Percentiles rank a stretch among this genome's conserved stretches.
Evolutionary conservation across 1,284 basidiomycete species (phyloP).

Genomic region (Trichosporon ovoides): DNA sequence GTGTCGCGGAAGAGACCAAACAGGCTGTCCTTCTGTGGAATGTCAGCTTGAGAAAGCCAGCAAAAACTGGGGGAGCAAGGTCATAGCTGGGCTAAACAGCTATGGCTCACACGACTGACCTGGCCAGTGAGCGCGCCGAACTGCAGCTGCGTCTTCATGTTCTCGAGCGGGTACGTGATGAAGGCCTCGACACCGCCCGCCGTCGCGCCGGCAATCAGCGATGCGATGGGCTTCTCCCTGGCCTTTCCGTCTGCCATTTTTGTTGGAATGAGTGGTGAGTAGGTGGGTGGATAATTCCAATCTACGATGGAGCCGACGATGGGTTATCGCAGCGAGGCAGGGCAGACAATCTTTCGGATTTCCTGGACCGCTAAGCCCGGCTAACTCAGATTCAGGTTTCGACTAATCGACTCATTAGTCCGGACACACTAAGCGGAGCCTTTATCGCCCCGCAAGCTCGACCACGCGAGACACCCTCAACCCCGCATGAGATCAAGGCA

Average conservation of each 20-base stretch:
- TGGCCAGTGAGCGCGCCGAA: constrained; percentile 45
- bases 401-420: too few relatives aligned
- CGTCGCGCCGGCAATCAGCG: constrained; percentile 81
- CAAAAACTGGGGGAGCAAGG: too few relatives aligned
- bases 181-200: constrained; percentile 86
- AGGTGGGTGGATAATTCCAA: background rate
- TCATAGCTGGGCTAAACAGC: constrained; percentile 62
- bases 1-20: constrained; percentile 66
- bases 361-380: too few relatives aligned
- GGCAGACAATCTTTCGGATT: constrained; percentile 4
- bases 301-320: constrained; percentile 36
- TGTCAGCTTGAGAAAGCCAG: too few relatives aligned
- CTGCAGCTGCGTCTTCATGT: constrained; percentile 64
- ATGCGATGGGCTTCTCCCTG: constrained; percentile 67
- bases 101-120: constrained; percentile 24
- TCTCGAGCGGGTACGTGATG: constrained; percentile 71
- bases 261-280: constrained; percentile 38
- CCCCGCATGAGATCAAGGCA: too few relatives aligned
- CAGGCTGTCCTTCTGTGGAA: constrained; percentile 59
- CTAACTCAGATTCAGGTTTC: too few relatives aligned
- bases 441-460: too few relatives aligned
- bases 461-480: too few relatives aligned
- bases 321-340: too few relatives aligned
- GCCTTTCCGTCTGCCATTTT: constrained; percentile 29
- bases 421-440: too few relatives aligned